Conservation (phyloP, 1,139 yeast genomes). For the Pichia sp. region DNA sequence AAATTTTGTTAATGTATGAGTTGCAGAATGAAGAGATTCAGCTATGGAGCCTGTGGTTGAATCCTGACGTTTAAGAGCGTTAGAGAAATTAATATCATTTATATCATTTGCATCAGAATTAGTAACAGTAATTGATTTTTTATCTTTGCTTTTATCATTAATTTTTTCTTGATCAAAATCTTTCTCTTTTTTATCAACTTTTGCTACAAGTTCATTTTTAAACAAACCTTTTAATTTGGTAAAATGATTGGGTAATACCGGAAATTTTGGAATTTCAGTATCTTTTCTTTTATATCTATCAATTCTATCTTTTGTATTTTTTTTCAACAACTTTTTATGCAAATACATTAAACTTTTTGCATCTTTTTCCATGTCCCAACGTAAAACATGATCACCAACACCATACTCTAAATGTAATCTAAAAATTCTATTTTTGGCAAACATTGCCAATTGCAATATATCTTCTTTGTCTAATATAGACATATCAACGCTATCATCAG, state of each 20-base stretch:
- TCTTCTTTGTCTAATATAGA: slow-evolving; percentile 5
- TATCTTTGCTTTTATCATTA: not conserved
- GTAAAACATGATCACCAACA: slow-evolving; percentile 68
- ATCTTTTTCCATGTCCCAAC: slow-evolving; percentile 75
- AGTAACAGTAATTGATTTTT: no score
- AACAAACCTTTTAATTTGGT: slow-evolving; percentile 13
- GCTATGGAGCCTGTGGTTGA: no score
- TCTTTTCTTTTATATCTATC: slow-evolving; percentile 26
- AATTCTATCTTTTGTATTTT: slow-evolving; percentile 34
- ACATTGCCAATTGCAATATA: slow-evolving; percentile 6
- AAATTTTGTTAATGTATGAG: slow-evolving; percentile 7
- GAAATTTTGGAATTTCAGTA: slow-evolving; percentile 39
- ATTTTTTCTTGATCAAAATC: not conserved
- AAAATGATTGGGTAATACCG: slow-evolving; percentile 22
- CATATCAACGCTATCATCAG: no score
- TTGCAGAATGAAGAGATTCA: slow-evolving; percentile 4
- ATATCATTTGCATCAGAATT: no score
- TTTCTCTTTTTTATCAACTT: no score
- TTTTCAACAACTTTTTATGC: slow-evolving; percentile 56
- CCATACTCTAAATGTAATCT: slow-evolving; percentile 82
- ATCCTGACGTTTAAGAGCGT: not conserved
- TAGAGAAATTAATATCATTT: not conserved
- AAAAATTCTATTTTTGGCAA: slow-evolving; percentile 42
- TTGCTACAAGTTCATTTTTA: slow-evolving; percentile 10
- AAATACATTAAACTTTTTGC: slow-evolving; percentile 64